These are phyloP conservation scores for Fusarium sp. DNA, from an alignment of 2,329 filamentous ascomycete species.

Conservation along the genomic window DNA sequence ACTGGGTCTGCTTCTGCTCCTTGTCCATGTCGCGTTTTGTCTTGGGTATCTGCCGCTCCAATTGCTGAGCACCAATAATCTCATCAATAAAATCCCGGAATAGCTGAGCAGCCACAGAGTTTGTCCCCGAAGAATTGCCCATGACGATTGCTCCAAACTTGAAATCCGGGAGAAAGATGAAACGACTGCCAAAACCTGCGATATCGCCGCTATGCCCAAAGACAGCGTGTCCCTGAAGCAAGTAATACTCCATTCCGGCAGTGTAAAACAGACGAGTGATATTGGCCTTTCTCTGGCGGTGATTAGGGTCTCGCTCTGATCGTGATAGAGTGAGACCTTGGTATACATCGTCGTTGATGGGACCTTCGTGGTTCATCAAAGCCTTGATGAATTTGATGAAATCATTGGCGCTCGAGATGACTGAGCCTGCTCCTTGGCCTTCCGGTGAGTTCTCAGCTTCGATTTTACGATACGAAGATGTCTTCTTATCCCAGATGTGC, in stretches of 20 bases:
- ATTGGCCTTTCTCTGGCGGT: conserved; percentile 18
- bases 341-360: conserved; percentile 46
- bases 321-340: conserved; percentile 42
- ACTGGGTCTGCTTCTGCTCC: background rate
- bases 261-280: conserved; percentile 36
- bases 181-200: conserved; percentile 46
- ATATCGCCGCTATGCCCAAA: conserved; percentile 48
- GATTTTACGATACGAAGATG: background rate
- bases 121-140: conserved; percentile 43
- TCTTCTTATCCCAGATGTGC: conserved; percentile 27
- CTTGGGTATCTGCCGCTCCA: background rate
- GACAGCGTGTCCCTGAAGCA: conserved; percentile 42
- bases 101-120: conserved; percentile 35
- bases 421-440: conserved; percentile 50
- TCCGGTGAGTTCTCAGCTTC: conserved; percentile 41
- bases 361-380: conserved; percentile 44
- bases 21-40: background rate
- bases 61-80: conserved; percentile 1
- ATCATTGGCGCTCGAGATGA: conserved; percentile 50
- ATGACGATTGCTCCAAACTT: conserved; percentile 48
- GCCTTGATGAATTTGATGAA: conserved; percentile 51
- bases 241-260: conserved; percentile 44
- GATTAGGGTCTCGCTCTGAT: conserved; percentile 31
- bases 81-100: conserved; percentile 43
- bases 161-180: conserved; percentile 49